Evolutionary conservation across 2,329 filamentous ascomycete genomes (phyloP), one percentile per base, ranked within the genome.

Genomic region (Verticillium nubilum): DNA sequence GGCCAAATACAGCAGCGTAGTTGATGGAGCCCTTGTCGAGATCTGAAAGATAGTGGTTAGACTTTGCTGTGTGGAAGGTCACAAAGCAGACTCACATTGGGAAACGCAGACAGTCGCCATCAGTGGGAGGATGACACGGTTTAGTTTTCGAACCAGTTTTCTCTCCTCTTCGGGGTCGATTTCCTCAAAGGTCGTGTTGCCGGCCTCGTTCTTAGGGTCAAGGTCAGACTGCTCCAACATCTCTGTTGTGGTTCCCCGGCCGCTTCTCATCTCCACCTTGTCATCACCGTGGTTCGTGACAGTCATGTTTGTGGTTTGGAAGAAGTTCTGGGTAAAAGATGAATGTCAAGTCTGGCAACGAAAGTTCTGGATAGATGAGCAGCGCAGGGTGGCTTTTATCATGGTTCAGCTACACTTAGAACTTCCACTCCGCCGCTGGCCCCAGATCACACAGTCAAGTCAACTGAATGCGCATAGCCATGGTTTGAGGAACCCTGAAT

Each of bases 1-100:
- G 68, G 23, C 81, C 81, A 61, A 82, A 85, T 5, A 83, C 78
- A 17, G 83, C 81, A 35, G 79, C 80, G 59, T 83, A 85, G 54
- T 61, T 61, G 42, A 63, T 59, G 4, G 60, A 58, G 27, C 60
- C 58, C 19, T 63, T 63, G 57, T 64, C 62, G 56, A 64, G 62
- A 47, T 64, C 62, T 58, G 37, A 4, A 25, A 7, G 2, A 29
- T 1, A 23, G 23, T 33, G 3, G 17, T 58, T 31, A 19, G 42
- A 17, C 13, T 28, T 15, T 17, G 12, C 2, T 13, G 6, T n/a
- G 17, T 23, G 17, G 26, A 5, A 15, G 12, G n/a, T 10, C n/a
- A 47, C 5, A 17, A 4, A n/a, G n/a, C n/a, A 19, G 5, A n/a
- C 52, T 58, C 25, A 62, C 63, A 65, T 42, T 65, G 60, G 37